Conservation (phyloP, 2,329 filamentous ascomycete genomes). For the Colletotrichum tamarilloi region DNA sequence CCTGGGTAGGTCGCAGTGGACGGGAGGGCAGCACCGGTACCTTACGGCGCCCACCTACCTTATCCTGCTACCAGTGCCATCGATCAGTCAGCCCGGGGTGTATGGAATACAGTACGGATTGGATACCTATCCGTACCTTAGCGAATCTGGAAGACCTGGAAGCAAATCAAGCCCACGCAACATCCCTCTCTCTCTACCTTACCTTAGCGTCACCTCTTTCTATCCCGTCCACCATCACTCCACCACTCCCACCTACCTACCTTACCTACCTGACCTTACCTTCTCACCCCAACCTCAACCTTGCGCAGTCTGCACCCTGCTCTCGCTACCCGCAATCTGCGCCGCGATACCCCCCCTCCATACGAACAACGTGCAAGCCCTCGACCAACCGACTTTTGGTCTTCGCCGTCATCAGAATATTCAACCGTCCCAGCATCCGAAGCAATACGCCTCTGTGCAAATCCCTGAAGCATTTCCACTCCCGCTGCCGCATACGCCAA, state of each 20-base stretch:
- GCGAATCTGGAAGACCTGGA: neutral
- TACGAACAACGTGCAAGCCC: conserved; percentile 11
- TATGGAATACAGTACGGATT: too few species aligned
- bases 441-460: conserved; percentile 10
- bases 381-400: conserved; percentile 11
- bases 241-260: neutral
- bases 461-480: neutral
- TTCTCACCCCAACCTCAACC: conserved; percentile 8
- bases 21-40: neutral
- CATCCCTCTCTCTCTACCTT: conserved; percentile 3
- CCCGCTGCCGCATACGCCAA: neutral
- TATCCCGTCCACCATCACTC: conserved; percentile 2
- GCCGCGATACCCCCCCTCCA: conserved; percentile 10
- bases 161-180: neutral
- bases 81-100: neutral
- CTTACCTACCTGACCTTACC: neutral
- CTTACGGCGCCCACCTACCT: neutral
- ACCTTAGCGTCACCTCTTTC: conserved; percentile 14
- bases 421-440: conserved; percentile 9
- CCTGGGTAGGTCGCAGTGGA: neutral
- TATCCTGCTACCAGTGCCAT: neutral
- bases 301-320: conserved; percentile 12
- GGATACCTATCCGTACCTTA: neutral
- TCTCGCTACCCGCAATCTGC: conserved; percentile 13
- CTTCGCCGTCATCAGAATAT: neutral